Evolutionary conservation across 192 early-diverging fungal genomes (phyloP), one percentile per base, ranked within the genome.

Genomic region (Podila epicladia): DNA sequence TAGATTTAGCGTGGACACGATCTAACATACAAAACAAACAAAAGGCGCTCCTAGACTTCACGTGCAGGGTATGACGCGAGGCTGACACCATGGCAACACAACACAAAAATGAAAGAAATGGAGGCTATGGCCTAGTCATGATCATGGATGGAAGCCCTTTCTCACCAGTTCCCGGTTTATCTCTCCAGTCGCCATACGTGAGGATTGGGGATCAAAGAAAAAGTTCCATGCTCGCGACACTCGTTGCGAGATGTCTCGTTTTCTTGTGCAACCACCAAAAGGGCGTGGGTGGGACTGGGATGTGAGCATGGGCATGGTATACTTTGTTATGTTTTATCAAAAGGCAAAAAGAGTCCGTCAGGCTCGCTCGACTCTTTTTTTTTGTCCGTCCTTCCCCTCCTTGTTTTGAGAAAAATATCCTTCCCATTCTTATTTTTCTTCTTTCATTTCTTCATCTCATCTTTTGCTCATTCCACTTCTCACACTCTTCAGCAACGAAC

Each of bases 51-150:
- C 13, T 45, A 48, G 33, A 51, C 6, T 13, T 5, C 31, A 4
- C 7, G 57, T 60, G 20, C 6, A 13, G 32, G 29, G 17, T 37
- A 35, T 67, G 65, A 67, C 13, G 51, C 22, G 32, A 37, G 38
- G 29, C 55, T 66, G 50, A 12, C 32, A 49, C 48, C 48, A 53
- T 33, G 35, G 31, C 62, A 49, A 58, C 24, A 64, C 31, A 50
- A 64, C 0, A 32, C 17, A 24, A 51, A 45, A 31, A 13, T 29
- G 32, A 8, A 49, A 45, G 63, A 69, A 75, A 65, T 45, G 50
- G 68, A 41, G n/a, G 29, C 58, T 61, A 60, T 74, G 22, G 64
- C 72, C 66, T 64, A 73, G 41, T 15, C 41, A 45, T 45, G 41
- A 1, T 15, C 41, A 17, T 45, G 41, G 13, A 12, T 0, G 13